Evolutionary conservation across 1,284 basidiomycete genomes (phyloP).

Genomic region (Leccinum fuscescens): DNA sequence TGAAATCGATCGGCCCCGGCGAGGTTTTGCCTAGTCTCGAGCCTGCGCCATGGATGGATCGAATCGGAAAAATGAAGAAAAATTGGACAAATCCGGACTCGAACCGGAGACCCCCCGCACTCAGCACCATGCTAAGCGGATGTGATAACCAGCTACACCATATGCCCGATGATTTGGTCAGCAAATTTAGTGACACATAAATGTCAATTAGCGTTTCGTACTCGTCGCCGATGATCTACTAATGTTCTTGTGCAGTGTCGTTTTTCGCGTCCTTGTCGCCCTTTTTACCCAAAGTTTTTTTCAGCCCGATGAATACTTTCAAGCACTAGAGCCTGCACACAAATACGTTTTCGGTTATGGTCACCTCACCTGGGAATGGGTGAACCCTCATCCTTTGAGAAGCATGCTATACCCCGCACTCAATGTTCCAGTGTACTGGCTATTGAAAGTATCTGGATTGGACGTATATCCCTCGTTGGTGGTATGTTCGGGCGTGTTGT

Average conservation of each 20-base stretch:
- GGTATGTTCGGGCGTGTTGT: constrained; percentile 17
- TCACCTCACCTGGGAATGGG: constrained; percentile 96
- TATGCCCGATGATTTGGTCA: constrained; percentile 24
- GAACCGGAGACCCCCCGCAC: constrained; percentile 42
- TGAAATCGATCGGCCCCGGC: neutral
- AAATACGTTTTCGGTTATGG: constrained; percentile 88
- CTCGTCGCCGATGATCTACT: neutral
- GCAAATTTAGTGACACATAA: neutral
- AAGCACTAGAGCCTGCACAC: constrained; percentile 92
- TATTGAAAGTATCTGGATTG: constrained; percentile 52
- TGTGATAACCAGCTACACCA: constrained; percentile 53
- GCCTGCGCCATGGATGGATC: no score
- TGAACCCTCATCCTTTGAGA: constrained; percentile 61
- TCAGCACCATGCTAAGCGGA: constrained; percentile 40
- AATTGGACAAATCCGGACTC: constrained; percentile 39
- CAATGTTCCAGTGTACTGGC: constrained; percentile 78
- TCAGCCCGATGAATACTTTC: constrained; percentile 98
- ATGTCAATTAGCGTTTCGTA: neutral
- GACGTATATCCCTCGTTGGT: constrained; percentile 30
- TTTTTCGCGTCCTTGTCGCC: constrained; percentile 58
- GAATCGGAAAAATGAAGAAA: neutral
- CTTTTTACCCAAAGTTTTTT: constrained; percentile 84
- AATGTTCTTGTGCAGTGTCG: constrained; percentile 36
- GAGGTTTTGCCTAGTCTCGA: no score
- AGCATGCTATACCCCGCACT: constrained; percentile 73